Conservation (phyloP, 1,284 basidiomycete species). For the Cryptococcus sp. region DNA sequence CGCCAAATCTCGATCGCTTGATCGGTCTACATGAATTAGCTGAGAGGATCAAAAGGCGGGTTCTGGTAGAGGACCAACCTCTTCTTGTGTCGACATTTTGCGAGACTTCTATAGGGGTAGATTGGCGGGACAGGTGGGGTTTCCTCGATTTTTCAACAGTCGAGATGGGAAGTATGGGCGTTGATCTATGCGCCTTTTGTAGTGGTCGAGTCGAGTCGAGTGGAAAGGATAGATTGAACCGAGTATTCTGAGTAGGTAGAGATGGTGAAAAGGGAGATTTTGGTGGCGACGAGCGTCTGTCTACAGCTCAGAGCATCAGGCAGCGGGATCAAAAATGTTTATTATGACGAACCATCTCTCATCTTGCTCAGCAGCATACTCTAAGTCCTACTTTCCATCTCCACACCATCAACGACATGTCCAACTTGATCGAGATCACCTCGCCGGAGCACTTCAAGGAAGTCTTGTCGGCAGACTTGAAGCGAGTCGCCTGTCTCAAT, state of each 20-base stretch:
- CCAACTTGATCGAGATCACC: conserved; percentile 50
- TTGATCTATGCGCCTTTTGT: too few relatives aligned
- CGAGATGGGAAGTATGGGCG: too few relatives aligned
- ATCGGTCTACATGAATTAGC: conserved; percentile 28
- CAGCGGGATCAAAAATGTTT: neutral
- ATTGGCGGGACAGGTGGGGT: too few relatives aligned
- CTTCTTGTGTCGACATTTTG: conserved; percentile 29
- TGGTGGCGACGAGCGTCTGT: too few relatives aligned
- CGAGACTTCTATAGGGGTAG: neutral
- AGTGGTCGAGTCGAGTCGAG: too few relatives aligned
- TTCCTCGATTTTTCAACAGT: too few relatives aligned
- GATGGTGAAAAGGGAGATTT: too few relatives aligned
- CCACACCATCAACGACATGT: conserved; percentile 14
- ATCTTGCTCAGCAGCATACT: neutral
- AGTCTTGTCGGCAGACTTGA: conserved; percentile 67
- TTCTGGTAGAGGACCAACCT: conserved; percentile 10
- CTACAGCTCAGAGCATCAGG: too few relatives aligned
- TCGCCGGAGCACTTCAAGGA: conserved; percentile 68
- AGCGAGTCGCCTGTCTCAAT: conserved; percentile 74
- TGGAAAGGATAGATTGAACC: too few relatives aligned
- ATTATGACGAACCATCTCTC: neutral
- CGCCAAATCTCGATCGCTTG: conserved; percentile 60
- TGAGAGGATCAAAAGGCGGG: neutral
- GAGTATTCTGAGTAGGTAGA: too few relatives aligned
- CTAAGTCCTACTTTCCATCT: neutral